A percentile compares a stretch with the other conserved stretches of the same genome.
These are phyloP conservation scores for Macrolepiota albuminosa DNA, from an alignment of 768 basidiomycete genomes.

Conservation along the genomic window DNA sequence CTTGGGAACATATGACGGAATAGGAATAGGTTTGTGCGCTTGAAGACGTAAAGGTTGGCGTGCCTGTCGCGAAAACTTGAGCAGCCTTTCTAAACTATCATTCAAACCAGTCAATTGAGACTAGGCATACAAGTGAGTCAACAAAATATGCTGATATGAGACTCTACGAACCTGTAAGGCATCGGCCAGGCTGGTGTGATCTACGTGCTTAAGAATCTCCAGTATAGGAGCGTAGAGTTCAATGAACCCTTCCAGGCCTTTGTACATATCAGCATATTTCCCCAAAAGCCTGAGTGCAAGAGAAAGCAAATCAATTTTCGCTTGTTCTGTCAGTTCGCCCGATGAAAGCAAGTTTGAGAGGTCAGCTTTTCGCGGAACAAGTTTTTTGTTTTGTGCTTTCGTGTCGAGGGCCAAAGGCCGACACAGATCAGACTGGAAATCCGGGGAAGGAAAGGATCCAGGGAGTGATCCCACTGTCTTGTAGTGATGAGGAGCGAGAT, in stretches of 20 bases:
- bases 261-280: conserved; percentile 72
- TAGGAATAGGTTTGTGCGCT: conserved; percentile 94
- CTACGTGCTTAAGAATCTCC: conserved; percentile 50
- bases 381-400: conserved; percentile 33
- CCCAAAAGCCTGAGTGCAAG: conserved; percentile 59
- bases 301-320: conserved; percentile 68
- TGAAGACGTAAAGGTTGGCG: conserved; percentile 83
- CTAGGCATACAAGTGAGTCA: conserved; percentile 31
- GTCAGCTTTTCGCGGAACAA: conserved; percentile 40
- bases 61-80: conserved; percentile 68
- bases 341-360: conserved; percentile 37
- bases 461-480: conserved; percentile 45
- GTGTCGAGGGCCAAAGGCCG: conserved; percentile 32
- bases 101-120: conserved; percentile 36
- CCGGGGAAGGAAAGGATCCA: conserved; percentile 67
- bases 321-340: conserved; percentile 46
- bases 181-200: conserved; percentile 40
- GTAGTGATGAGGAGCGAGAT: conserved; percentile 66
- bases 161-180: conserved; percentile 47
- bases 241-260: conserved; percentile 74
- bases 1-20: conserved; percentile 89
- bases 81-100: conserved; percentile 52
- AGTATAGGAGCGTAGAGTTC: conserved; percentile 76
- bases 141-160: conserved; percentile 4
- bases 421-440: conserved; percentile 53